Percentiles rank a stretch among this genome's conserved stretches.
Conservation (phyloP, 495 filamentous ascomycete species). For the Xylona heveae region DNA sequence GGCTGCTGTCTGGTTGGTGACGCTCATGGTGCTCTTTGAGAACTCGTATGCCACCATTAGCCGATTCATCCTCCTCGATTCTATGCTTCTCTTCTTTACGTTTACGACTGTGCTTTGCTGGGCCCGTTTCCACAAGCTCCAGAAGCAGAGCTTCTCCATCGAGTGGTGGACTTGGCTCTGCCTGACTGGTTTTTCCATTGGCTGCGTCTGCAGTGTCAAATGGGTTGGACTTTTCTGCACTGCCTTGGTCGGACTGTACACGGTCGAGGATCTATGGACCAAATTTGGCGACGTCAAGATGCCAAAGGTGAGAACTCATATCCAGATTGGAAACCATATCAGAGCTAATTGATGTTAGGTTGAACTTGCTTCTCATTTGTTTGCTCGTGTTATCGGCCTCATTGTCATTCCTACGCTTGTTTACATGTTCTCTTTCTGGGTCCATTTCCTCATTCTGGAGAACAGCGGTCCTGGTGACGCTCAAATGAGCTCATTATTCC, state of each 20-base stretch:
- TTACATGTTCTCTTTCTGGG: conserved; percentile 85
- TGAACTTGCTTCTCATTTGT: conserved; percentile 55
- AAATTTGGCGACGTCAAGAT: conserved; percentile 93
- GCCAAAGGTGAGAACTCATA: conserved; percentile 36
- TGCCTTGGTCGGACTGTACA: conserved; percentile 86
- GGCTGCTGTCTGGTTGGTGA: conserved; percentile 82
- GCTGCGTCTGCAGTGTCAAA: conserved; percentile 95
- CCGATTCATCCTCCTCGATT: conserved; percentile 90
- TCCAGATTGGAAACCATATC: neutral
- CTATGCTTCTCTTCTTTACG: conserved; percentile 95
- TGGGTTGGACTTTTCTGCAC: conserved; percentile 94
- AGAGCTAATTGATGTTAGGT: conserved; percentile 18
- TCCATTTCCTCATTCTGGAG: conserved; percentile 82
- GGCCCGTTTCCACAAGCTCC: conserved; percentile 81
- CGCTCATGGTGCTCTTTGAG: conserved; percentile 91
- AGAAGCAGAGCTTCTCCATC: conserved; percentile 57
- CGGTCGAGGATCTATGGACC: conserved; percentile 90
- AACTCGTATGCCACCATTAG: conserved; percentile 98
- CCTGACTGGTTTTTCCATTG: conserved; percentile 81
- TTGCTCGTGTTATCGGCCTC: conserved; percentile 63
- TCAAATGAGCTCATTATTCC: conserved; percentile 98
- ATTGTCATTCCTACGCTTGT: conserved; percentile 72
- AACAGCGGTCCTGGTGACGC: conserved; percentile 93
- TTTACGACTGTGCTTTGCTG: conserved; percentile 92
- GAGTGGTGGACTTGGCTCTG: conserved; percentile 90